phyloP scores from a whole-genome alignment of 176 grass and related monocot species.

The Phoenix roebelenii region DNA sequence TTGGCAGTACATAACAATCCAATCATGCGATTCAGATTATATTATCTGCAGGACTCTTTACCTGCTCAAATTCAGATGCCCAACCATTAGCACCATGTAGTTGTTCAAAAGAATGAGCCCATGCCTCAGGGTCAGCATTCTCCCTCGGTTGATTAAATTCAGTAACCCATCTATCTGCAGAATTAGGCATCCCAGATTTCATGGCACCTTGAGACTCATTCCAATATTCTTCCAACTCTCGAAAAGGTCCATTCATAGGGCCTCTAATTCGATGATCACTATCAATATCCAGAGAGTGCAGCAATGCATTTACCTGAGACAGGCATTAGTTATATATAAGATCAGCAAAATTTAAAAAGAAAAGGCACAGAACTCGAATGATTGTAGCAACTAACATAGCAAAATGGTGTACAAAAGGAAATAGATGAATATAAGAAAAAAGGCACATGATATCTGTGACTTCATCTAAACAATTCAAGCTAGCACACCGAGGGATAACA shows the following conservation, averaged over 20 bases:
- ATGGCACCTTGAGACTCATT: constrained; percentile 70
- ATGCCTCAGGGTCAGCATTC: constrained; percentile 71
- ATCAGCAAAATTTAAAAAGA: constrained; percentile 1
- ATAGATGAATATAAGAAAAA: background rate
- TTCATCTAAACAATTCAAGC: background rate
- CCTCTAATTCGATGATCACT: constrained; percentile 46
- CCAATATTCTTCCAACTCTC: constrained; percentile 93
- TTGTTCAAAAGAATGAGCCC: constrained; percentile 87
- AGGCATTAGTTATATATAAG: constrained; percentile 19
- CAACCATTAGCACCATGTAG: constrained; percentile 89
- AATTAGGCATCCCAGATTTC: constrained; percentile 61
- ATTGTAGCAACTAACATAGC: no score
- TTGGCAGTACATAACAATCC: no score
- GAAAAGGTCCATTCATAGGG: constrained; percentile 54
- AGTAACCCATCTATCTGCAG: constrained; percentile 74
- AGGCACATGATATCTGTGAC: background rate
- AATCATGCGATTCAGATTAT: background rate
- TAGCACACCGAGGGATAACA: background rate
- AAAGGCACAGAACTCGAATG: background rate
- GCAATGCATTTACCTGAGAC: constrained; percentile 77
- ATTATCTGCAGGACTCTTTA: constrained; percentile 17
- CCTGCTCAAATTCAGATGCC: constrained; percentile 97
- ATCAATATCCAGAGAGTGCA: constrained; percentile 93
- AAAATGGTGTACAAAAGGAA: no score
- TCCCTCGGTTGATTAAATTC: constrained; percentile 58